A percentile compares a stretch with the other conserved stretches of the same genome.
phyloP scores from a whole-genome alignment of 805 yeast genomes.

The Ogataea salicorniae region DNA sequence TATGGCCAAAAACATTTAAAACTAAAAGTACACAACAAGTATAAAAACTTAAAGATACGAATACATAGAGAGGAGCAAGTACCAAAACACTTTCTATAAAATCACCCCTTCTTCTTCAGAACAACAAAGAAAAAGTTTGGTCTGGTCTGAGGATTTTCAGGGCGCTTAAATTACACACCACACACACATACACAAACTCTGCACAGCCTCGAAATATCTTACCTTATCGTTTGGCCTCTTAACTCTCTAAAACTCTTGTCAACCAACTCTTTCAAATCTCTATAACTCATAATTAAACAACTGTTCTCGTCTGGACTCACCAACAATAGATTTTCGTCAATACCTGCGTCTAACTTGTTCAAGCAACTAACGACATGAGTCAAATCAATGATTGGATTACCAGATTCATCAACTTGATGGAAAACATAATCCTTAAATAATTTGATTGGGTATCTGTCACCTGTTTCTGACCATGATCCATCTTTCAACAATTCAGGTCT shows the following conservation, averaged over 20 bases:
- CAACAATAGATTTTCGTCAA: slow-evolving; percentile 74
- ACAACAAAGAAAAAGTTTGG: too few relatives aligned
- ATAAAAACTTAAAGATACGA: too few relatives aligned
- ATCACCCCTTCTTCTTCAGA: too few relatives aligned
- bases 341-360: slow-evolving; percentile 90
- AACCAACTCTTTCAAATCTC: slow-evolving; percentile 69
- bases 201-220: background rate
- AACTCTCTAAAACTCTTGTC: slow-evolving; percentile 61
- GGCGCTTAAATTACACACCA: slow-evolving; percentile 6
- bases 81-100: too few relatives aligned
- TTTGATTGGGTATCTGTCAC: slow-evolving; percentile 65
- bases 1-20: too few relatives aligned
- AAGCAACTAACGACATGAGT: slow-evolving; percentile 73
- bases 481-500: slow-evolving; percentile 61
- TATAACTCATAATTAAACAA: slow-evolving; percentile 79
- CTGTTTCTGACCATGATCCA: slow-evolving; percentile 65
- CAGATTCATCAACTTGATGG: slow-evolving; percentile 74
- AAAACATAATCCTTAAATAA: slow-evolving; percentile 81
- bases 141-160: too few relatives aligned
- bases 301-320: slow-evolving; percentile 81
- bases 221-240: slow-evolving; percentile 8
- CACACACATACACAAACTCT: slow-evolving; percentile 5
- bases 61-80: too few relatives aligned
- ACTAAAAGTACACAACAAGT: too few relatives aligned
- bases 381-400: slow-evolving; percentile 74